phyloP scores from a whole-genome alignment of 495 filamentous ascomycete species.

The Apiosordaria backusii region DNA sequence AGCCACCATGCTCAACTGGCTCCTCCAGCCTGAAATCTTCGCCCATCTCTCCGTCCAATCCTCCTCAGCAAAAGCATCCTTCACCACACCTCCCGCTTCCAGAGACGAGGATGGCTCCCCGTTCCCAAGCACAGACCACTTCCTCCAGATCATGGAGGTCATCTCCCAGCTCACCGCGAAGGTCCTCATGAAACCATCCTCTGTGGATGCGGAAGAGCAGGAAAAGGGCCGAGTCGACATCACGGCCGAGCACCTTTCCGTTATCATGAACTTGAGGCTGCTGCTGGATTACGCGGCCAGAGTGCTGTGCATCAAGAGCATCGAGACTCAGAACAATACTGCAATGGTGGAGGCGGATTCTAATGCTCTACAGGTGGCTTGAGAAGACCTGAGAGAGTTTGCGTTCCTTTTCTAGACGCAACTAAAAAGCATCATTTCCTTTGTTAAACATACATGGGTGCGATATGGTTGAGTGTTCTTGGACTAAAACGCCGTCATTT shows the following conservation, averaged over 20 bases:
- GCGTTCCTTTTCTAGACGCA: neutral
- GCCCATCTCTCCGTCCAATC: neutral
- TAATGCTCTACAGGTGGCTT: neutral
- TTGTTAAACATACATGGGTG: neutral
- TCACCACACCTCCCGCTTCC: neutral
- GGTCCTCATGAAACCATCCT: neutral
- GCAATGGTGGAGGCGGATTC: neutral
- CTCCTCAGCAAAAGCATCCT: neutral
- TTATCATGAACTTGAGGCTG: conserved; percentile 7
- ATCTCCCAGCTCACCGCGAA: conserved; percentile 6
- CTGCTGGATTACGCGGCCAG: conserved; percentile 6
- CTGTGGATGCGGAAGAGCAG: neutral
- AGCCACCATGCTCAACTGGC: conserved; percentile 1
- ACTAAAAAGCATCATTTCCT: neutral
- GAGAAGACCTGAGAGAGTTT: neutral
- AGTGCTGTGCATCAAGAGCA: conserved; percentile 3
- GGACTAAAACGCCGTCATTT: too few species aligned
- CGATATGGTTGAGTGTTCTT: too few species aligned
- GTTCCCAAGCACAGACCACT: conserved; percentile 2
- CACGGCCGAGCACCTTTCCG: neutral
- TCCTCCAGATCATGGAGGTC: conserved; percentile 12
- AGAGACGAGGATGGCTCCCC: neutral
- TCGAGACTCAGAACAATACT: neutral
- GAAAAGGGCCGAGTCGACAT: neutral
- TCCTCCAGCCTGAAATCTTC: neutral